Evolutionary conservation across 805 yeast species (phyloP).

Genomic region (Candida cerambycidarum): DNA sequence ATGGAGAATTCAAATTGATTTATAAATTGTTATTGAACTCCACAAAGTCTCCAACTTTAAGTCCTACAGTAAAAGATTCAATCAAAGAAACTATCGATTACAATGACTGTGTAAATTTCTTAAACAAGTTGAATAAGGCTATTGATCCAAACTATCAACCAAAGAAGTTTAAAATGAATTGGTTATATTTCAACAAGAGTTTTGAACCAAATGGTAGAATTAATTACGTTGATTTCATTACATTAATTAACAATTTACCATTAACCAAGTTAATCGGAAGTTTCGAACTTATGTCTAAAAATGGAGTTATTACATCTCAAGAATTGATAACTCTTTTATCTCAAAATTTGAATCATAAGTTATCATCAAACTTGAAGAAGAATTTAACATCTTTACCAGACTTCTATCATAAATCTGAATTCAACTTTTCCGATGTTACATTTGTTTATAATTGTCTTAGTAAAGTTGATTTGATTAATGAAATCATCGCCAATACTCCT

Average conservation of each 20-base stretch:
- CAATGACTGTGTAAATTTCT: constrained; percentile 33
- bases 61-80: constrained; percentile 15
- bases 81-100: constrained; percentile 18
- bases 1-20: constrained; percentile 31
- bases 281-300: constrained; percentile 36
- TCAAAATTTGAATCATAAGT: constrained; percentile 41
- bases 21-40: constrained; percentile 17
- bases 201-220: constrained; percentile 41
- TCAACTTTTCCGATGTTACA: constrained; percentile 38
- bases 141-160: constrained; percentile 43
- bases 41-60: constrained; percentile 4
- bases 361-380: constrained; percentile 36
- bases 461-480: constrained; percentile 45
- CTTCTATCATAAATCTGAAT: constrained; percentile 31
- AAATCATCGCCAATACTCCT: constrained; percentile 46
- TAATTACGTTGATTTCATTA: constrained; percentile 38
- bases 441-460: constrained; percentile 40
- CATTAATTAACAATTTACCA: constrained; percentile 43
- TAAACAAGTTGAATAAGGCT: constrained; percentile 38
- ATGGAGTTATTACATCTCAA: constrained; percentile 28
- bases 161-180: constrained; percentile 40
- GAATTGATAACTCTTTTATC: constrained; percentile 34
- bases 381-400: constrained; percentile 36
- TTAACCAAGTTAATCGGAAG: constrained; percentile 45
- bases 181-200: constrained; percentile 41